Evolutionary conservation across 805 yeast species (phyloP).

Genomic region (Wickerhamiella parazyma): DNA sequence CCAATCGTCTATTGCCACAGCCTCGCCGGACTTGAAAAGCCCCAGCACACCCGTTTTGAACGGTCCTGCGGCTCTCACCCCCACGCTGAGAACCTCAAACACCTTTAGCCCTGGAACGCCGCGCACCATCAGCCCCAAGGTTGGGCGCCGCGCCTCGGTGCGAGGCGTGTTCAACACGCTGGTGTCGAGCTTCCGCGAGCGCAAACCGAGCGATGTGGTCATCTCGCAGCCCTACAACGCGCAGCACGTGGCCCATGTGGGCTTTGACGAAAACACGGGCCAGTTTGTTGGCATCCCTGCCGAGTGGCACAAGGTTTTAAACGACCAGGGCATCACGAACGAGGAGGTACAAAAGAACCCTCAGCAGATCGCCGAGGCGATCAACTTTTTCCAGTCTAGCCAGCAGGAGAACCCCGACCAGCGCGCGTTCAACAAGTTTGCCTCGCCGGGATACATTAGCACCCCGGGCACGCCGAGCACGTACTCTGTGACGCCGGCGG

Average conservation of each 20-base stretch:
- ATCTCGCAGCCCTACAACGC: slow-evolving; percentile 90
- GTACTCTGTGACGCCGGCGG: neutral
- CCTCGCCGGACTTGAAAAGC: neutral
- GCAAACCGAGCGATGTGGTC: slow-evolving; percentile 23
- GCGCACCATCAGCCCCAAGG: neutral
- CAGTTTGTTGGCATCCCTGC: slow-evolving; percentile 84
- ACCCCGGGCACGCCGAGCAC: slow-evolving; percentile 8
- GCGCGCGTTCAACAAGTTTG: slow-evolving; percentile 19
- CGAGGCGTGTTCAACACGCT: slow-evolving; percentile 6
- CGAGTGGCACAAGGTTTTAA: slow-evolving; percentile 77
- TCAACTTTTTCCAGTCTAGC: slow-evolving; percentile 46
- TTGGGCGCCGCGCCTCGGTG: slow-evolving; percentile 1
- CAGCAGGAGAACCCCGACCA: slow-evolving; percentile 18
- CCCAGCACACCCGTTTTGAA: slow-evolving; percentile 2
- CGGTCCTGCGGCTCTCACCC: too few relatives aligned
- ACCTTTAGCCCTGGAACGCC: neutral
- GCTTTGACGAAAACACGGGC: slow-evolving; percentile 71
- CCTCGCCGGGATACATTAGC: neutral
- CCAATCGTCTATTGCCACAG: too few relatives aligned
- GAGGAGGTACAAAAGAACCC: slow-evolving; percentile 86
- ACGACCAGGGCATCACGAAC: slow-evolving; percentile 76
- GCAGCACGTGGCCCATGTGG: slow-evolving; percentile 90
- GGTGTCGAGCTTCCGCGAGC: slow-evolving; percentile 8
- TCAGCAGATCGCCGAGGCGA: slow-evolving; percentile 85
- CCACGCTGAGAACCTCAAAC: too few relatives aligned